Conservation (phyloP, 306 rosid species). For the Hylodesmum podocarpum region DNA sequence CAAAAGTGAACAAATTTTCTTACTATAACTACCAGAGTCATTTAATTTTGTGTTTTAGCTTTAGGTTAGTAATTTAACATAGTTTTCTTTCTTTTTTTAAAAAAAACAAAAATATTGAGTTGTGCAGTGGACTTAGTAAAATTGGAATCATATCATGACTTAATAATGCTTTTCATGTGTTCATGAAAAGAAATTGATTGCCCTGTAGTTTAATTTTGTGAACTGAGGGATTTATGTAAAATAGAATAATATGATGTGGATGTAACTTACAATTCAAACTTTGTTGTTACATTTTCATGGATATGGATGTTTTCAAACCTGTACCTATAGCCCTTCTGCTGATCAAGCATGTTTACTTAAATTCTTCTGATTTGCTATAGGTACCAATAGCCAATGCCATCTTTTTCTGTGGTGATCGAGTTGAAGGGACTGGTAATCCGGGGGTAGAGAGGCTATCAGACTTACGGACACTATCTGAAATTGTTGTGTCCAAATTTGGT, state of each 20-base stretch:
- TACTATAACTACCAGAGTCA: not conserved
- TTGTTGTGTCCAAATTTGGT: constrained; percentile 74
- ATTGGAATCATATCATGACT: not conserved
- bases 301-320: not conserved
- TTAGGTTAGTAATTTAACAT: not conserved
- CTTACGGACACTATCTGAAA: constrained; percentile 63
- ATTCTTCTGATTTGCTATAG: constrained; percentile 37
- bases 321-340: not conserved
- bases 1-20: not conserved
- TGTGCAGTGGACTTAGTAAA: not conserved
- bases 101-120: not conserved
- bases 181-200: too few species aligned
- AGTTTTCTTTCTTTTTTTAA: not conserved
- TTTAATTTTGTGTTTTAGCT: not conserved
- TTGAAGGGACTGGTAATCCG: constrained; percentile 66
- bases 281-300: not conserved
- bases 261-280: not conserved
- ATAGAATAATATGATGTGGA: not conserved
- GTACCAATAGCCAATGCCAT: constrained; percentile 69
- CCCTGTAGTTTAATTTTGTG: constrained; percentile 9
- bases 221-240: not conserved
- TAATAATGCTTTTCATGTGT: not conserved
- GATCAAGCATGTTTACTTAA: not conserved
- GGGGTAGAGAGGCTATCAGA: constrained; percentile 76
- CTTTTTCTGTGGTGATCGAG: constrained; percentile 78